Percentiles rank a stretch among this genome's conserved stretches.
phyloP scores from a whole-genome alignment of 345 rosid genomes.

The Isatis tinctoria region DNA sequence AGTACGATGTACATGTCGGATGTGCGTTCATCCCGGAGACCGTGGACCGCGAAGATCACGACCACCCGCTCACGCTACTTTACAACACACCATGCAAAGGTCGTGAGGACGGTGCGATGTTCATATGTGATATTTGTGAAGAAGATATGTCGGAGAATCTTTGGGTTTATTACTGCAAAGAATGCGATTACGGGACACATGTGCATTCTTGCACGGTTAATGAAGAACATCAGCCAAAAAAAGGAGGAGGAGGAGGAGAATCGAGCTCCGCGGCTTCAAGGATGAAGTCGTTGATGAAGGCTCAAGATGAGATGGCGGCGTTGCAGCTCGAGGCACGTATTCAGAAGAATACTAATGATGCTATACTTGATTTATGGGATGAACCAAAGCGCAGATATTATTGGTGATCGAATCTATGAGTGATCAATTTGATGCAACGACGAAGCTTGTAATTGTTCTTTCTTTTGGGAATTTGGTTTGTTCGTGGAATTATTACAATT shows the following conservation, averaged over 20 bases:
- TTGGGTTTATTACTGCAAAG: conserved; percentile 24
- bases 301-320: conserved; percentile 14
- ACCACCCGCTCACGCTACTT: conserved; percentile 14
- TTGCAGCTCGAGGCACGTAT: conserved; percentile 18
- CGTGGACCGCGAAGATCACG: conserved; percentile 8
- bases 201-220: conserved; percentile 16
- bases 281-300: conserved; percentile 16
- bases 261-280: not conserved
- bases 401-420: conserved; percentile 1
- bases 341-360: not conserved
- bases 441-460: not conserved
- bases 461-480: not conserved
- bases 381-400: conserved; percentile 12
- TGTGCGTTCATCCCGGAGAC: conserved; percentile 12
- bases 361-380: conserved; percentile 14
- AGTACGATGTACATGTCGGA: conserved; percentile 18
- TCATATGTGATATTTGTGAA: conserved; percentile 9
- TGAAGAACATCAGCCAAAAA: not conserved
- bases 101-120: not conserved
- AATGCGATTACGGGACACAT: conserved; percentile 25
- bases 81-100: conserved; percentile 17
- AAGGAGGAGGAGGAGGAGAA: conserved; percentile 9
- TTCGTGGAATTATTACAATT: not conserved
- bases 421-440: not conserved
- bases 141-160: conserved; percentile 15